phyloP scores from a whole-genome alignment of 352 stramenopile species.

The Phytophthora fragariaefolia region DNA sequence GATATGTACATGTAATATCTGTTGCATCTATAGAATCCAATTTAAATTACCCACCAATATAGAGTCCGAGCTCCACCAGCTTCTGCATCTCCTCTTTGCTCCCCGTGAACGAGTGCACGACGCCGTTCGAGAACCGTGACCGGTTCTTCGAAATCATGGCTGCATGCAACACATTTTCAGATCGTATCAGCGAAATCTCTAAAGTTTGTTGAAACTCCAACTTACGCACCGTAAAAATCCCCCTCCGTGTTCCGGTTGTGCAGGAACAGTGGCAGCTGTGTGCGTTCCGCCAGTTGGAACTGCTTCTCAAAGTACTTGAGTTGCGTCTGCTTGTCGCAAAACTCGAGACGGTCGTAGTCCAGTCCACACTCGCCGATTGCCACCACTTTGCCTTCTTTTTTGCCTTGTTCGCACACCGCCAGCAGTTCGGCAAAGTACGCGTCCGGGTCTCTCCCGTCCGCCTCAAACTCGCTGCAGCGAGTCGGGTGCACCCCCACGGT shows the following conservation, averaged over 20 bases:
- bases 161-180: slow-evolving; percentile 32
- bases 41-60: slow-evolving; percentile 81
- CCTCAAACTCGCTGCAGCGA: slow-evolving; percentile 90
- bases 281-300: slow-evolving; percentile 88
- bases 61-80: slow-evolving; percentile 93
- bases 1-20: no score
- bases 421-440: slow-evolving; percentile 69
- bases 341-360: slow-evolving; percentile 97
- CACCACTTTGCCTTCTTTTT: slow-evolving; percentile 75
- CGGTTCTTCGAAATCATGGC: slow-evolving; percentile 77
- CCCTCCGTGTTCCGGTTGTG: slow-evolving; percentile 95
- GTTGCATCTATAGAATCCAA: no score
- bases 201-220: not conserved
- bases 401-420: slow-evolving; percentile 62
- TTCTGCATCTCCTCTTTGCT: slow-evolving; percentile 91
- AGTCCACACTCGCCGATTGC: slow-evolving; percentile 97
- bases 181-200: not conserved
- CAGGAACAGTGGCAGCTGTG: slow-evolving; percentile 94
- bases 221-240: slow-evolving; percentile 89
- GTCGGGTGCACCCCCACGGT: slow-evolving; percentile 93
- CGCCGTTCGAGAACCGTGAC: slow-evolving; percentile 79
- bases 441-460: slow-evolving; percentile 55
- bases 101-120: slow-evolving; percentile 98
- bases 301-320: slow-evolving; percentile 94
- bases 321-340: slow-evolving; percentile 93